Base-by-base conservation (phyloP, 345 rosid species). In the Linum usitatissimum region DNA sequence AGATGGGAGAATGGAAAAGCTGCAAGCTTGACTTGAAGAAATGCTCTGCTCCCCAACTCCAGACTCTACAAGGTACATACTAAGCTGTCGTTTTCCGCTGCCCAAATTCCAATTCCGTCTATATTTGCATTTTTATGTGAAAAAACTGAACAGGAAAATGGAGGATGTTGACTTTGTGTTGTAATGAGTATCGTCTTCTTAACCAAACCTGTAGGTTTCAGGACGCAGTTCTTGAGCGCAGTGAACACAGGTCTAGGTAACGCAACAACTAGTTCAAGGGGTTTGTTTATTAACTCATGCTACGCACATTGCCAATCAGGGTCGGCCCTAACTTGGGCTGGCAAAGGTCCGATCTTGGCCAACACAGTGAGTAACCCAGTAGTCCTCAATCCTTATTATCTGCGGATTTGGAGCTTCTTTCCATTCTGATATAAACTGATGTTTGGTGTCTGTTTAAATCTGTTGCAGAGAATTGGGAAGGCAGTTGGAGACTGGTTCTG, bases 401-500 rank as follows among this genome's bases (percentile, higher is more conserved):
- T 23, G 28, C 28, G 28, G 28, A 23, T 23, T 23, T 23, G 28
- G 28, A 23, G 28, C 28, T 6, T 20, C 48, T 30, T 18, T 42
- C 5, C 12, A 10, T 6, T 38, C 18, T 5, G 12, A 2, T 9
- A 3, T 40, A 2, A 3, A 30, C 2, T 36, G 23, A 18, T 21
- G 15, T 18, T 21, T 18, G 14, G 18, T 23, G 2, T 18, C 6
- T 12, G 6, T 59, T 23, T 28, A 54, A 53, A 6, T 15, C 14
- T 20, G 5, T 42, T 66, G 66, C 74, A 74, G 78, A 74, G 70
- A 66, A 74, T 74, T 6, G 78, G 71, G 18, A 70, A 74, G 65
- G 78, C 78, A 21, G 68, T 74, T 18, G 74, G 78, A 55, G 78
- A 74, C 20, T 74, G 78, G 78, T 74, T 74, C 57, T 62, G 58